Evolutionary conservation across 164 flowering plant genomes (phyloP), one percentile per base, ranked within the genome.

Genomic region (Piper betle): DNA sequence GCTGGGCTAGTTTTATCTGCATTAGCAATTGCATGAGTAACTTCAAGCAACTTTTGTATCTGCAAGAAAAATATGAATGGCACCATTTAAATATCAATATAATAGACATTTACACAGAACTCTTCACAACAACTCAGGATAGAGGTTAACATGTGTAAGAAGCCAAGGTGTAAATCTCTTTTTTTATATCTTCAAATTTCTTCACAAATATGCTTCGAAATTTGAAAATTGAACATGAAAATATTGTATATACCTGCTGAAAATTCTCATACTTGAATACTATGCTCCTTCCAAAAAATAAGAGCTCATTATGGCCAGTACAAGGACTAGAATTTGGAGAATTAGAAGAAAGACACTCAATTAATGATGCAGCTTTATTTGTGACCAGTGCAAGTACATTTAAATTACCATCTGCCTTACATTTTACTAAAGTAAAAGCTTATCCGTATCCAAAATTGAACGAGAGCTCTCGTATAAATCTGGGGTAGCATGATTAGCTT

Each of bases 271-370:
- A 78, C 62, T 85, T 96, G 53, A 82, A 72, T 71, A 84, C 71
- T 66, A 79, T 68, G 68, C 68, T 82, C 48, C 74, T 74, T 58
- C 81, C 91, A 71, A 72, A 66, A 63, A 88, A 61, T 20, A 91
- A 79, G 68, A 83, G 53, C 65, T 83, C 96, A 66, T 85, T 77
- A 59, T 86, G 92, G 69, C 75, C 80, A 39, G 82, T 75, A 62
- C 86, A 65, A 64, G 96, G 93, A 56, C 89, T 84, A 66, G 80
- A 62, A 46, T 81, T 72, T 64, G 97, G 93, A 64, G 95, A 94
- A 61, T 83, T 71, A 15, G 99, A 96, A 55, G 96, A 88, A 66
- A 78, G 75, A 75, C 89, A 88, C 63, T 87, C 97, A 13, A 72
- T 68, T 42, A 96, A 83, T 62, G 87, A 78, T 42, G 71, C 61